phyloP scores from a whole-genome alignment of 106 monocot genomes.

The Platanthera guangdongensis region DNA sequence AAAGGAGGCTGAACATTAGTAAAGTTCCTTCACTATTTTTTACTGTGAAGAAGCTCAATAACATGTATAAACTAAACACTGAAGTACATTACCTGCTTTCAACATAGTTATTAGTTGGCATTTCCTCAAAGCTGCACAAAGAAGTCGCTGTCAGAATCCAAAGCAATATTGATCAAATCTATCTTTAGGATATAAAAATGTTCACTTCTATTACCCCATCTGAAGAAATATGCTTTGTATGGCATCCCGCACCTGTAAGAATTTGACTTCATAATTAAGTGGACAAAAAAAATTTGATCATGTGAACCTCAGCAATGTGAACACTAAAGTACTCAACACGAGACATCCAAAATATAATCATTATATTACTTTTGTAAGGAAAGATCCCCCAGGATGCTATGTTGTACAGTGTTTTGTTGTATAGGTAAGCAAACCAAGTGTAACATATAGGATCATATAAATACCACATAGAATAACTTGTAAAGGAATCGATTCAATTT shows the following conservation, averaged over 20 bases:
- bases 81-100: conserved; percentile 64
- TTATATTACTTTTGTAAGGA: too few species aligned
- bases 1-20: neutral
- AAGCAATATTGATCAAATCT: conserved; percentile 1
- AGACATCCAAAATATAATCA: too few species aligned
- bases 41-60: neutral
- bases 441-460: too few species aligned
- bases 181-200: conserved; percentile 8
- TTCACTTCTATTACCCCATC: conserved; percentile 58
- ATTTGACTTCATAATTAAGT: neutral
- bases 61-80: neutral
- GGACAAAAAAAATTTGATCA: neutral
- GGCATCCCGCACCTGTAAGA: conserved; percentile 66
- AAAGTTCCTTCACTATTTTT: neutral
- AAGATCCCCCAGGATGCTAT: too few species aligned
- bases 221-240: conserved; percentile 80
- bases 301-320: too few species aligned
- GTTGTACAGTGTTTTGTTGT: too few species aligned
- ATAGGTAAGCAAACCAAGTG: too few species aligned
- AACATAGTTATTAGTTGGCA: conserved; percentile 95
- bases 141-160: conserved; percentile 6
- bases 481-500: too few species aligned
- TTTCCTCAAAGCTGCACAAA: conserved; percentile 83
- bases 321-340: too few species aligned
- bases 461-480: too few species aligned